phyloP scores from a whole-genome alignment of 306 rosid species.

The Echinosophora koreensis region DNA sequence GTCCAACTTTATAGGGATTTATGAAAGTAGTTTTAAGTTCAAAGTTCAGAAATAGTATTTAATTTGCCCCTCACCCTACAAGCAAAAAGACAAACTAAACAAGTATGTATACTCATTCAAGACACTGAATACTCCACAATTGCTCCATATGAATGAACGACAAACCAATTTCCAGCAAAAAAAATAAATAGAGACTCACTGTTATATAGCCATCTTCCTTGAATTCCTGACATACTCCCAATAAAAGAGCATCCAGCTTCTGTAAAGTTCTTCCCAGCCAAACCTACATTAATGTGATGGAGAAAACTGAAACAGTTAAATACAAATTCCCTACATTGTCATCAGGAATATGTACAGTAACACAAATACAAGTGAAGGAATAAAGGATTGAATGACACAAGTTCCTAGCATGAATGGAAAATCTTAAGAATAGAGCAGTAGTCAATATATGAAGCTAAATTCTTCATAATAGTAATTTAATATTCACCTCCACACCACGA shows the following conservation, averaged over 20 bases:
- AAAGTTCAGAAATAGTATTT: conserved; percentile 31
- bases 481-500: conserved; percentile 86
- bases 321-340: conserved; percentile 33
- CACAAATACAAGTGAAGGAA: background rate
- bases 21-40: conserved; percentile 34
- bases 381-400: background rate
- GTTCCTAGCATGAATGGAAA: conserved; percentile 11
- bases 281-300: conserved; percentile 56
- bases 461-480: conserved; percentile 44
- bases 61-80: conserved; percentile 8
- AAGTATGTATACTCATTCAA: conserved; percentile 25
- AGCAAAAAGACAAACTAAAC: conserved; percentile 28
- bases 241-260: conserved; percentile 91
- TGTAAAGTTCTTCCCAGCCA: conserved; percentile 97
- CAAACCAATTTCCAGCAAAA: conserved; percentile 36
- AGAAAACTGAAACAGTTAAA: conserved; percentile 35
- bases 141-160: conserved; percentile 40
- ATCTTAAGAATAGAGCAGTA: conserved; percentile 21
- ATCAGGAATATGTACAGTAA: conserved; percentile 27
- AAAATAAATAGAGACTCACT: conserved; percentile 62
- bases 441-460: conserved; percentile 36
- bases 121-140: conserved; percentile 33
- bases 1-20: conserved; percentile 11
- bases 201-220: conserved; percentile 84
- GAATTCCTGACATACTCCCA: conserved; percentile 96